These are phyloP conservation scores for Lasiosphaeria ovina DNA, from an alignment of 495 filamentous ascomycete genomes.

Conservation along the genomic window DNA sequence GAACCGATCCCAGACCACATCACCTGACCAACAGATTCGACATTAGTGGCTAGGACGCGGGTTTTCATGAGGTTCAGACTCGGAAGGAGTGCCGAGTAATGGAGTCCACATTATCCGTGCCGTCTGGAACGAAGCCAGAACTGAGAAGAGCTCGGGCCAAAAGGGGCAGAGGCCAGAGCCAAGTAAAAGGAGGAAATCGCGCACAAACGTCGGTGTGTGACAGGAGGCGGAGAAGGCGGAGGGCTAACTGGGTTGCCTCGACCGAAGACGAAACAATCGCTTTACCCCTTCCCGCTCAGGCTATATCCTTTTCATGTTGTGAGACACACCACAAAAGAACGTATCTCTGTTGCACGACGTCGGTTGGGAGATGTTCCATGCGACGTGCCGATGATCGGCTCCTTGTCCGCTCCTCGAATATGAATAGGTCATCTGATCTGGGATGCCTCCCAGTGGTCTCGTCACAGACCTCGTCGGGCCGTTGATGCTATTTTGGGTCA, in stretches of 20 bases:
- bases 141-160: not conserved
- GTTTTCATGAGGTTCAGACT: not conserved
- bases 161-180: not conserved
- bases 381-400: not conserved
- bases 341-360: not conserved
- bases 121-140: not conserved
- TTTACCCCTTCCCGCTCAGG: not conserved
- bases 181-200: not conserved
- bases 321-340: not conserved
- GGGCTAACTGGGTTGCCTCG: not conserved
- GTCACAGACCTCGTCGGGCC: not conserved
- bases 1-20: not conserved
- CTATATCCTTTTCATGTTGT: not conserved
- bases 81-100: not conserved
- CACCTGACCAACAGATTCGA: not conserved
- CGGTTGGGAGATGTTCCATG: not conserved
- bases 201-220: not conserved
- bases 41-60: not conserved
- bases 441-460: not conserved
- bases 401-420: not conserved
- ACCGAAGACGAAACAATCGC: not conserved
- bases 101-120: slow-evolving; percentile 1
- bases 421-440: not conserved
- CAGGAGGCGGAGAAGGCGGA: not conserved
- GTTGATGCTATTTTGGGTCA: too few relatives aligned